A percentile compares a stretch with the other conserved stretches of the same genome.
These are phyloP conservation scores for Suhomyces anneliseae DNA, from an alignment of 1,139 yeast species.

Conservation along the genomic window DNA sequence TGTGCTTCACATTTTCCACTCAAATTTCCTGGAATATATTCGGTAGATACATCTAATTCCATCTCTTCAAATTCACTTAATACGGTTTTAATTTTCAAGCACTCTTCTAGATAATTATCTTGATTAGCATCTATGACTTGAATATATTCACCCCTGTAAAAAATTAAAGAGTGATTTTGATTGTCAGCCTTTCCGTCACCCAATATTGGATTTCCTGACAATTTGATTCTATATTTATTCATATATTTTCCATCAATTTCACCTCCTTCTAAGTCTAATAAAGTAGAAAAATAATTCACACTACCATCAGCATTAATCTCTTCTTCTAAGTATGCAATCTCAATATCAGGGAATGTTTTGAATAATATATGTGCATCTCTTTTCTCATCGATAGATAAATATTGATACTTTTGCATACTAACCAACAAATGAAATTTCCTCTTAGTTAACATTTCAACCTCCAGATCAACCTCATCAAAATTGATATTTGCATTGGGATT, in stretches of 20 bases:
- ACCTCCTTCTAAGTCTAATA: conserved; percentile 38
- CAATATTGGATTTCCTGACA: conserved; percentile 55
- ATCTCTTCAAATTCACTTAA: conserved; percentile 62
- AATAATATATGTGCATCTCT: conserved; percentile 58
- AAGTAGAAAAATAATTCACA: conserved; percentile 31
- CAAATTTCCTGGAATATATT: conserved; percentile 49
- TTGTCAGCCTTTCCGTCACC: conserved; percentile 62
- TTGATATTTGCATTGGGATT: conserved; percentile 30
- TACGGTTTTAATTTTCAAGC: conserved; percentile 52
- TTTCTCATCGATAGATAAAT: conserved; percentile 52
- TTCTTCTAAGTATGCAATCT: conserved; percentile 54
- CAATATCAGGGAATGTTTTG: conserved; percentile 60
- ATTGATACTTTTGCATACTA: conserved; percentile 66
- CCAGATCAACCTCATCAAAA: conserved; percentile 18
- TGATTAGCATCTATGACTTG: conserved; percentile 59
- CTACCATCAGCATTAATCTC: conserved; percentile 39
- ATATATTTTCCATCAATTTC: conserved; percentile 41
- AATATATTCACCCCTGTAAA: conserved; percentile 53
- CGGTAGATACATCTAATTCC: conserved; percentile 31
- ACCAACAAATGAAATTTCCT: conserved; percentile 67
- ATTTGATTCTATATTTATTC: conserved; percentile 42
- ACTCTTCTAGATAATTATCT: conserved; percentile 56
- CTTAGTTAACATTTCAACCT: conserved; percentile 42
- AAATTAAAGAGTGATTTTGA: conserved; percentile 52
- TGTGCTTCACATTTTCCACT: conserved; percentile 35